Base-by-base conservation (phyloP, 1,139 yeast genomes). In the Yamadazyma dendronema region DNA sequence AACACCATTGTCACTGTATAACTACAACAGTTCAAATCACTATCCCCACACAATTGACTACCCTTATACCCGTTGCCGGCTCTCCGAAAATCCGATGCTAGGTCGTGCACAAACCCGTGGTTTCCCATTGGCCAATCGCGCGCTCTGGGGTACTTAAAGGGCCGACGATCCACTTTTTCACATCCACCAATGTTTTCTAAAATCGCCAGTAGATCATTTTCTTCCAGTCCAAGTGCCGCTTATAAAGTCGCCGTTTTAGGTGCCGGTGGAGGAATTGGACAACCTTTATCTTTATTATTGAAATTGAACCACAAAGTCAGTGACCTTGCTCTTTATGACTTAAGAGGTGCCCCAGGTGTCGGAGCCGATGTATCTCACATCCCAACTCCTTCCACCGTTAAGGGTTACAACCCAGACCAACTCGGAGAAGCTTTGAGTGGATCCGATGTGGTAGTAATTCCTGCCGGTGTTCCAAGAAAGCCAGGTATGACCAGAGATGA, bases 401-500 rank as follows among this genome's bases (percentile, higher is more conserved):
- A 74, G 47, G 84, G 87, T 41, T 83, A 74, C 68, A 72, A 83
- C 49, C 90, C 94, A 43, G 81, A 76, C 37, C 55, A 57, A 46
- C 74, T 79, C 44, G 70, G 73, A 48, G 70, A 65, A 38, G 94
- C 96, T 19, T 72, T 90, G 50, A 64, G 74, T 36, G 84, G 80
- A 35, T 72, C 95, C 19, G 85, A 84, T 54, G 74, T 89, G 45
- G 85, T 90, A 46, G 79, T 90, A 43, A 85, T 90, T 60, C 96
- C 97, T 46, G 97, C 97, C 35, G 97, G 97, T 60, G 87, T 90
- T 42, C 97, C 97, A 62, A 81, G 97, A 72, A 90, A 90, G 72
- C 97, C 97, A 40, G 97, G 97, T 52, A 90, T 90, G 97, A 86
- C 97, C 49, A 82, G 97, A 66, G 97, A 90, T 62, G 97, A 90